phyloP scores from a whole-genome alignment of 495 filamentous ascomycete species.

The Penicillium parvum region DNA sequence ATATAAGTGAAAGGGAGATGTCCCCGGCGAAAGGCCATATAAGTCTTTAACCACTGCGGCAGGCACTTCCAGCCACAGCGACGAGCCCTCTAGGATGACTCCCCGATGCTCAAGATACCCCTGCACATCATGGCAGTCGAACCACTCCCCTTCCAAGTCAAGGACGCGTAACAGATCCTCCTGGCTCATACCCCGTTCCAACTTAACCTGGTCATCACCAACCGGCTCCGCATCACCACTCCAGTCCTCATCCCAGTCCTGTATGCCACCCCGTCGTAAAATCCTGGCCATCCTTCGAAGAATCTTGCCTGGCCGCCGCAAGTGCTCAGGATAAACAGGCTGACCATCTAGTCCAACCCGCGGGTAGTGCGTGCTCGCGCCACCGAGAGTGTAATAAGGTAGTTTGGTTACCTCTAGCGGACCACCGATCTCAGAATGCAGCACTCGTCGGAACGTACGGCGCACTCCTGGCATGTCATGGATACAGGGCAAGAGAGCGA shows the following conservation, averaged over 20 bases:
- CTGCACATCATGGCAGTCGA: conserved; percentile 29
- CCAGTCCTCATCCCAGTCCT: conserved; percentile 30
- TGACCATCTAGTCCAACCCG: conserved; percentile 8
- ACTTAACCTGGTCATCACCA: background rate
- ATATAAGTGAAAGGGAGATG: conserved; percentile 11
- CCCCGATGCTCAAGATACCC: conserved; percentile 23
- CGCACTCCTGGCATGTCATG: conserved; percentile 48
- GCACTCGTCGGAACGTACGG: conserved; percentile 33
- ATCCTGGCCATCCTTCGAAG: conserved; percentile 19
- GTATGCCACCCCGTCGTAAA: conserved; percentile 20
- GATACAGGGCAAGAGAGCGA: conserved; percentile 63
- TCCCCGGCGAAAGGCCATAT: conserved; percentile 14
- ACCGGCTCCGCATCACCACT: conserved; percentile 18
- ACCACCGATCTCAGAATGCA: conserved; percentile 20
- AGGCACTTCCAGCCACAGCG: conserved; percentile 19
- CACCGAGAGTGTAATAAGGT: conserved; percentile 64
- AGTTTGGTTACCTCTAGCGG: conserved; percentile 51
- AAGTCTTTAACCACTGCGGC: conserved; percentile 9
- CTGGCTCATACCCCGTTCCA: conserved; percentile 5
- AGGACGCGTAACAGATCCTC: conserved; percentile 14
- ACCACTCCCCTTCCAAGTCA: conserved; percentile 28
- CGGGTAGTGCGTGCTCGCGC: conserved; percentile 57
- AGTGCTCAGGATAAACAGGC: conserved; percentile 20
- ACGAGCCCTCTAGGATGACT: conserved; percentile 15
- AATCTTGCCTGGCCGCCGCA: conserved; percentile 18